These are phyloP conservation scores for Suillus clintonianus DNA, from an alignment of 768 basidiomycete genomes.

Conservation along the genomic window DNA sequence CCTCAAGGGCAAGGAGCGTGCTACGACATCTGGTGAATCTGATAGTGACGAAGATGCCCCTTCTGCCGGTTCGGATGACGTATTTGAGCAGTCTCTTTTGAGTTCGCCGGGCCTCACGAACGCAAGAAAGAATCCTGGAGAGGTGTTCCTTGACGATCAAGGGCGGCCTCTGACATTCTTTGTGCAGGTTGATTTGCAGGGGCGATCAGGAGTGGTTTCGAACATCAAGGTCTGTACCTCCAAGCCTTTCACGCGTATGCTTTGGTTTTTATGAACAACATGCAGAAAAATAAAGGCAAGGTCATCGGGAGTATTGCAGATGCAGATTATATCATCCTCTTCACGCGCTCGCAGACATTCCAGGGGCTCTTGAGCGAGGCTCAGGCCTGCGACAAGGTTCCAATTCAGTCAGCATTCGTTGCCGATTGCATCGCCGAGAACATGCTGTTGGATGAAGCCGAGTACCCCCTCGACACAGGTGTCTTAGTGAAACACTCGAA, in stretches of 20 bases:
- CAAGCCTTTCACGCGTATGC: not conserved
- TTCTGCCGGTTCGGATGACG: slow-evolving; percentile 7
- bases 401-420: slow-evolving; percentile 56
- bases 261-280: not conserved
- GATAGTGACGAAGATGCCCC: slow-evolving; percentile 17
- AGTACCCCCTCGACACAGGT: slow-evolving; percentile 44
- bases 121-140: slow-evolving; percentile 21
- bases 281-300: slow-evolving; percentile 66
- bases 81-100: slow-evolving; percentile 2
- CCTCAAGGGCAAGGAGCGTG: slow-evolving; percentile 32
- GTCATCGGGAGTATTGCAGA: slow-evolving; percentile 52
- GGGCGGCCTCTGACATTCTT: slow-evolving; percentile 57
- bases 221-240: slow-evolving; percentile 57
- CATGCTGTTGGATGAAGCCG: slow-evolving; percentile 43
- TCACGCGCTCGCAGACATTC: slow-evolving; percentile 51
- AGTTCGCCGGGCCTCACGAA: not conserved
- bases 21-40: slow-evolving; percentile 14
- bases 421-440: slow-evolving; percentile 49
- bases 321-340: slow-evolving; percentile 65
- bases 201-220: slow-evolving; percentile 49
- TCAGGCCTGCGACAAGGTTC: slow-evolving; percentile 37
- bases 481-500: slow-evolving; percentile 23
- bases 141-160: slow-evolving; percentile 45
- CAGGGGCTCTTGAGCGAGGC: slow-evolving; percentile 46
- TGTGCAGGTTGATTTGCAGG: slow-evolving; percentile 67